Base-by-base conservation (phyloP, 2,329 filamentous ascomycete species). In the Fusarium multiceps region DNA sequence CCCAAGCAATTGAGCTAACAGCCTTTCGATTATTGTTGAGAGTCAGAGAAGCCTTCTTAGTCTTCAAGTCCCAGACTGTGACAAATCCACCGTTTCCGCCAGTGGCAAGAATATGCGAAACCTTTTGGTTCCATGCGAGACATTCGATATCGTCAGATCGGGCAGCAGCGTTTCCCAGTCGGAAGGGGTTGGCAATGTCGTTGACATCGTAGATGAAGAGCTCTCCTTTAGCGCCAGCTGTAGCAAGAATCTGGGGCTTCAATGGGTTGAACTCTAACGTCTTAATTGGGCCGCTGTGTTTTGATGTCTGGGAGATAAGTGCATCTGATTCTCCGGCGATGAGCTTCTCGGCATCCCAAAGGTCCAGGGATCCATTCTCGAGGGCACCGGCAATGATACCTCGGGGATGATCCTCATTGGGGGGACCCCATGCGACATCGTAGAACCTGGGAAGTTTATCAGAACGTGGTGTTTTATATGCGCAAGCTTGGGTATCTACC, bases 21-120 rank as follows among this genome's bases (percentile, higher is more conserved):
- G 94, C 87, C 82, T 98, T 99, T 68, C 96, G 90, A 77, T 93
- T 96, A 78, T 97, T 96, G 85, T 98, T 99, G 71, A 99, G 85
- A 37, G 94, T 98, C 81, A 99, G 84, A 59, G 94, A 98, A 74
- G 97, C 94, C 83, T 97, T 98, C 88, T 97, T 98, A 14, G 93
- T 94, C 85, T 97, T 98, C 71, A 98, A 87, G 82, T 99, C 96
- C 96, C 96, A 99, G 20, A 99, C 95, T 4, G 96, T 98, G 37
- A 98, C 94, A 76, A 98, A 97, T 7, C 96, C 96, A 51, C 94
- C 94, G 67, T 90, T 92, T 78, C 94, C 95, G 72, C 96, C 96
- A 12, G 95, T 98, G 20, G 95, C 96, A 73, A 99, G 84, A 78
- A 99, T 99, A 78, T 99, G 95, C 16, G 95, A 89, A 43, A 98